A percentile compares a stretch with the other conserved stretches of the same genome.
Evolutionary conservation across 495 filamentous ascomycete species (phyloP).

Genomic region (Friedmanniomyces simplex): DNA sequence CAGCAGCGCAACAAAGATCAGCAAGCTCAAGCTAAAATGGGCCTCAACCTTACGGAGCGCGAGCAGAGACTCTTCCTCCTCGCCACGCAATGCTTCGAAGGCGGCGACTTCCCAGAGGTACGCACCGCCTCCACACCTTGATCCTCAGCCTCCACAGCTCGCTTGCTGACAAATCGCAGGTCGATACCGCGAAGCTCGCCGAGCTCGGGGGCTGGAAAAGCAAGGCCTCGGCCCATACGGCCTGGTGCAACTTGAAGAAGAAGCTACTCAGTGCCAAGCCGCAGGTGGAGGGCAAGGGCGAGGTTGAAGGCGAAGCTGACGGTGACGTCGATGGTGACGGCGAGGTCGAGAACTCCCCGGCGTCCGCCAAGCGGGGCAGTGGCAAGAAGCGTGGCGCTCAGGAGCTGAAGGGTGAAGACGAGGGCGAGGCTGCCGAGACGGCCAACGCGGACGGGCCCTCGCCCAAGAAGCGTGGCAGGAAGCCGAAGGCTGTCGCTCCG

Average conservation of each 20-base stretch:
- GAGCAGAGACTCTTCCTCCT: conserved; percentile 10
- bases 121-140: background rate
- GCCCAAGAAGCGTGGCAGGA: conserved; percentile 1
- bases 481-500: background rate
- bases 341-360: background rate
- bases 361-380: background rate
- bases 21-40: background rate
- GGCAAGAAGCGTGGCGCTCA: background rate
- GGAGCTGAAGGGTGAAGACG: background rate
- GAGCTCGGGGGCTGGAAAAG: conserved; percentile 31
- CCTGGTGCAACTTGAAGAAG: conserved; percentile 15
- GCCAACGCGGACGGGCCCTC: background rate
- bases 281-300: background rate
- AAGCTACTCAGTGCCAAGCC: background rate
- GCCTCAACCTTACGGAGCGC: conserved; percentile 1
- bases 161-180: conserved; percentile 19
- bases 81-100: conserved; percentile 19
- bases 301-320: background rate
- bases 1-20: background rate
- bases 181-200: conserved; percentile 35
- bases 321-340: background rate
- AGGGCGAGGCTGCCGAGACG: background rate
- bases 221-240: conserved; percentile 26
- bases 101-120: conserved; percentile 12
- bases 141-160: background rate